A percentile compares a stretch with the other conserved stretches of the same genome.
phyloP scores from a whole-genome alignment of 2,329 filamentous ascomycete species.

The Xenoacremonium recifei region DNA sequence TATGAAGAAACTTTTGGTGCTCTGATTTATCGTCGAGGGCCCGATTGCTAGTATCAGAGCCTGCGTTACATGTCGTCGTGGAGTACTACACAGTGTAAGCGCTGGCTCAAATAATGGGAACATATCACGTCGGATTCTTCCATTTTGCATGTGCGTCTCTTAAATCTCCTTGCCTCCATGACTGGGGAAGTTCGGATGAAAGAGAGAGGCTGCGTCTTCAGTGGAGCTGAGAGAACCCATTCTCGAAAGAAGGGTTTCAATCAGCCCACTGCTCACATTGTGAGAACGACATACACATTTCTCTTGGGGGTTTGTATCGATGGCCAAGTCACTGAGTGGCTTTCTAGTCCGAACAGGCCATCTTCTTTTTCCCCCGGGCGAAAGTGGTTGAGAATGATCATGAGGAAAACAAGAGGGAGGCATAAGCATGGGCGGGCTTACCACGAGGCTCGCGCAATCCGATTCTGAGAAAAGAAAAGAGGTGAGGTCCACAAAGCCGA shows the following conservation, averaged over 20 bases:
- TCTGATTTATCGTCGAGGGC: conserved; percentile 24
- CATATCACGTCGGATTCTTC: too few relatives aligned
- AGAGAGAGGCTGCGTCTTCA: conserved; percentile 35
- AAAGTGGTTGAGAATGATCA: conserved; percentile 4
- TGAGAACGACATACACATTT: conserved; percentile 32
- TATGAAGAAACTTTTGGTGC: conserved; percentile 32
- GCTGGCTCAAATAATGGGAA: too few relatives aligned
- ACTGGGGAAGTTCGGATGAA: conserved; percentile 51
- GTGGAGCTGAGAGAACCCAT: conserved; percentile 39
- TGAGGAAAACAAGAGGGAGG: conserved; percentile 10
- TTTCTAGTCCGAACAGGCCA: conserved; percentile 48
- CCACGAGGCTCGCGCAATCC: conserved; percentile 56
- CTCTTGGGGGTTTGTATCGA: conserved; percentile 71
- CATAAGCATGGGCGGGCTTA: conserved; percentile 28
- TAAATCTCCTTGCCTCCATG: conserved; percentile 48
- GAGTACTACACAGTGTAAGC: conserved; percentile 38
- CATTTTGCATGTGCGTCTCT: background rate
- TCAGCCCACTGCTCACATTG: conserved; percentile 18
- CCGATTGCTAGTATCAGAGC: conserved; percentile 27
- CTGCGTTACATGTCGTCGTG: conserved; percentile 27
- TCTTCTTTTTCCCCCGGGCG: conserved; percentile 56
- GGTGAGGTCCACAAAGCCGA: conserved; percentile 78
- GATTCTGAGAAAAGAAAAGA: conserved; percentile 68
- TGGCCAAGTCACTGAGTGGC: conserved; percentile 55
- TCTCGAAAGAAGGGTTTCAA: conserved; percentile 38